A percentile compares a stretch with the other conserved stretches of the same genome.
These are phyloP conservation scores for Aspergillus candidus DNA, from an alignment of 2,329 filamentous ascomycete genomes.

Conservation along the genomic window DNA sequence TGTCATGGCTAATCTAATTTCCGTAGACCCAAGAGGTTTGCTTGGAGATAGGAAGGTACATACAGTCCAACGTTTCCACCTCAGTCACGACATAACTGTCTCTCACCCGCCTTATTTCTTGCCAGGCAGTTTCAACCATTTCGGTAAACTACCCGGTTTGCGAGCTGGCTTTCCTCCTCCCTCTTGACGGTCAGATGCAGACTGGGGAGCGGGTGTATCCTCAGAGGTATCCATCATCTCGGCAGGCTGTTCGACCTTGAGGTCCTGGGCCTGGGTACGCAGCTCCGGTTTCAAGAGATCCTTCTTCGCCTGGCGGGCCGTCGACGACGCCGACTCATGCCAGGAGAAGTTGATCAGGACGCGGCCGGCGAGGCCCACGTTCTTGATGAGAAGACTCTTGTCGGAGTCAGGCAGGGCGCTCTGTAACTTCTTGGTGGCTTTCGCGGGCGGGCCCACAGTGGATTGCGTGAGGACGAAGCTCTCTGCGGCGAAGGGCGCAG, in stretches of 20 bases:
- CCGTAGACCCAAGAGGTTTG: no score
- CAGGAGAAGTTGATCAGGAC: slow-evolving; percentile 73
- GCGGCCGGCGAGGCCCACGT: slow-evolving; percentile 63
- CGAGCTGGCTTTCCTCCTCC: slow-evolving; percentile 28
- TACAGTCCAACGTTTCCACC: no score
- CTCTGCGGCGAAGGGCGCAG: slow-evolving; percentile 48
- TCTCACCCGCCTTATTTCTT: slow-evolving; percentile 54
- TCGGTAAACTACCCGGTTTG: slow-evolving; percentile 49
- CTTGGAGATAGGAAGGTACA: no score
- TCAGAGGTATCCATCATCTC: slow-evolving; percentile 50
- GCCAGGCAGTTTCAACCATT: slow-evolving; percentile 65
- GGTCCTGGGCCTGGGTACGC: slow-evolving; percentile 57
- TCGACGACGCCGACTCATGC: slow-evolving; percentile 56
- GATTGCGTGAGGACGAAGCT: slow-evolving; percentile 67
- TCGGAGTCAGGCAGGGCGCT: slow-evolving; percentile 41
- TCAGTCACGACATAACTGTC: no score
- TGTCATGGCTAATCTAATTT: no score
- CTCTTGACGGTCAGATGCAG: slow-evolving; percentile 19
- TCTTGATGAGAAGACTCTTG: slow-evolving; percentile 56
- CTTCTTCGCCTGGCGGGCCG: slow-evolving; percentile 45
- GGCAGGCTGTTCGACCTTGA: slow-evolving; percentile 45
- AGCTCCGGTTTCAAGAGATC: slow-evolving; percentile 58
- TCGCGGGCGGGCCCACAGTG: slow-evolving; percentile 16
- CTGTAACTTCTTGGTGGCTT: slow-evolving; percentile 15
- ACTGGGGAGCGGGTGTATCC: slow-evolving; percentile 37